Percentiles rank a stretch among this genome's conserved stretches.
phyloP scores from a whole-genome alignment of 495 filamentous ascomycete genomes.

The Podospora appendiculata region DNA sequence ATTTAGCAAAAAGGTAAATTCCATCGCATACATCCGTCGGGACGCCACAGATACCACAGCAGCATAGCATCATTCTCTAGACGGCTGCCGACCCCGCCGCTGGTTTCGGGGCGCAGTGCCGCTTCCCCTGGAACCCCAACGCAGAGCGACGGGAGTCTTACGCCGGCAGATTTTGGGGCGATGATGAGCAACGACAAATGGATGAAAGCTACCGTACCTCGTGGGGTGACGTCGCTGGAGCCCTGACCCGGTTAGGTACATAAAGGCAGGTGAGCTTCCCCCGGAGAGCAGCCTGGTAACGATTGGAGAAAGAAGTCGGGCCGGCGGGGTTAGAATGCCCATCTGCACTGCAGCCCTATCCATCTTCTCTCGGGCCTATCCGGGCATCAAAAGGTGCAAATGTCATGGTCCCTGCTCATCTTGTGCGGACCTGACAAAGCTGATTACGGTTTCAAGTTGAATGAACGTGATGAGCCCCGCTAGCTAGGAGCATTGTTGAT shows the following conservation, averaged over 20 bases:
- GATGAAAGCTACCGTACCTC: background rate
- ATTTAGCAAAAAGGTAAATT: constrained; percentile 7
- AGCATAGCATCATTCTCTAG: no score
- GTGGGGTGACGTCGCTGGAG: background rate
- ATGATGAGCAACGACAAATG: background rate
- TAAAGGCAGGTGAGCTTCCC: no score
- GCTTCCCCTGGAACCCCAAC: background rate
- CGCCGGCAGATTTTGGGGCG: constrained; percentile 3
- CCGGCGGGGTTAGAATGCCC: constrained; percentile 16
- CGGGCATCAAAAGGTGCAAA: no score
- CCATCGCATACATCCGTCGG: no score
- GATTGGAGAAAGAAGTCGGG: constrained; percentile 10
- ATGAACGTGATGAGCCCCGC: no score
- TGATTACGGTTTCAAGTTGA: constrained; percentile 4
- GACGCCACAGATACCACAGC: no score
- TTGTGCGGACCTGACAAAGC: background rate
- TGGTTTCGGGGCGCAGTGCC: constrained; percentile 20
- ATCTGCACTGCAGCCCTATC: constrained; percentile 17
- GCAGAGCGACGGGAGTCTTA: constrained; percentile 1
- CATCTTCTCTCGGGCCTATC: no score
- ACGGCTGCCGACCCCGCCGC: constrained; percentile 10
- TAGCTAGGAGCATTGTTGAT: no score
- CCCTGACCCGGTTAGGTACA: background rate
- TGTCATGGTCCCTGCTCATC: no score
- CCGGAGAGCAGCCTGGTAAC: no score